Base-by-base conservation (phyloP, 2,329 filamentous ascomycete genomes). In the Aspergillus intermedius region DNA sequence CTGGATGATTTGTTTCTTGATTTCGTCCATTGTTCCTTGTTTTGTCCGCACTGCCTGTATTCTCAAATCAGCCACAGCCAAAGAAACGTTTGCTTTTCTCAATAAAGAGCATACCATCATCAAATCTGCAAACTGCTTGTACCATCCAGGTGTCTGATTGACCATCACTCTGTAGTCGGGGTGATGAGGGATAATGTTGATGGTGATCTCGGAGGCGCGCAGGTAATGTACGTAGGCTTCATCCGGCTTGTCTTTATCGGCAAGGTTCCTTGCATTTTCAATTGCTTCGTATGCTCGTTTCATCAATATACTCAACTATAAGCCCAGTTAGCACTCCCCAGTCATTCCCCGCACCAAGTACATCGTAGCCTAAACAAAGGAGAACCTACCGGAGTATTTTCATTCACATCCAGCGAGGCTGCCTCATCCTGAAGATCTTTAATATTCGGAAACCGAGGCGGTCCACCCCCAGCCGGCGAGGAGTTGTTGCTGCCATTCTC, bases 191-290 rank as follows among this genome's bases (percentile, higher is more conserved):
- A 97, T 84, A 39, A 84, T 74, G 48, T 91, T 83, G 45, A 90
- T 77, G 12, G 87, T 80, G 48, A 96, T 86, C 49, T 90, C 83
- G 51, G 80, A 90, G 9, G 91, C 88, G 54, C 85, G 81, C 49
- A 97, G 78, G 62, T 91, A 97, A 52, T 95, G 87, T 55, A 86
- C 81, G 48, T 95, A 85, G 3, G 91, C 91, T 34, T 82, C 68
- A 62, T 93, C 89, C 4, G 83, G 81, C 32, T 69, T 57, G 23
- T 66, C 59, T 22, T 60, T 55, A 35, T 69, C 62, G 22, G 60
- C 53, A 47, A 67, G 59, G 17, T 49, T 45, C 46, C 58, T 66
- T 13, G 67, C 64, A 53, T 60, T 60, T 22, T 64, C 56, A 35
- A 71, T 63, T 28, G 68, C 64, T 45, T 67, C 62, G 49, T 63